Base-by-base conservation (phyloP, 495 filamentous ascomycete genomes). In the Penicillium longicatenatum region DNA sequence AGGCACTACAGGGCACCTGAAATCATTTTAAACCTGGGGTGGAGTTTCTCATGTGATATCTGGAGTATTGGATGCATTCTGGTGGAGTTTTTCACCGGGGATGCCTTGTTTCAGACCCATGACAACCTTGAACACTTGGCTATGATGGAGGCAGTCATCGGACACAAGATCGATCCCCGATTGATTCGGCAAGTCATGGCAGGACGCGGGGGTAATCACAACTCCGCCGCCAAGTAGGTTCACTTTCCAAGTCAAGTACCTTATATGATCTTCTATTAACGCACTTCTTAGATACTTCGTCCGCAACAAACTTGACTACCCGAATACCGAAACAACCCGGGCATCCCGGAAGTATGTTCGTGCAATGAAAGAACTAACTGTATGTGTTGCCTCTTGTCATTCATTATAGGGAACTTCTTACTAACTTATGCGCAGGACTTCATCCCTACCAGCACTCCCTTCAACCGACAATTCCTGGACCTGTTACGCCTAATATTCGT, bases 11-110 rank as follows among this genome's bases (percentile, higher is more conserved):
- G 94, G 48, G 94, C 94, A 0, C 95, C 94, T 0, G 95, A 98
- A 68, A 98, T 98, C 65, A 98, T 98, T 50, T 80, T 98, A 33
- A 94, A 95, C 12, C 80, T 98, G 3, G 95, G 95, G 16, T 98
- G 94, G 95, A 97, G 91, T 57, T 97, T 89, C 69, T 93, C 94
- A 0, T 98, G 95, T 67, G 94, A 98, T 66, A 93, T 98, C 45
- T 98, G 94, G 95, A 98, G 93, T 77, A 97, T 98, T 50, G 95
- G 95, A 7, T 98, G 94, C 64, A 98, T 98, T 59, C 75, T 98
- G 42, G 95, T 98, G n/a, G 94, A 98, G 63, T 98, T 98, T 73
- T 98, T 91, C 69, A 98, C 95, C 2, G 94, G 95, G 4, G 95
- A 98, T 73, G 94, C 95, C 17, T 77, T 98, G 3, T 98, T 98